Base-by-base conservation (phyloP, 2,329 filamentous ascomycete genomes). In the Fusarium nygamai region DNA sequence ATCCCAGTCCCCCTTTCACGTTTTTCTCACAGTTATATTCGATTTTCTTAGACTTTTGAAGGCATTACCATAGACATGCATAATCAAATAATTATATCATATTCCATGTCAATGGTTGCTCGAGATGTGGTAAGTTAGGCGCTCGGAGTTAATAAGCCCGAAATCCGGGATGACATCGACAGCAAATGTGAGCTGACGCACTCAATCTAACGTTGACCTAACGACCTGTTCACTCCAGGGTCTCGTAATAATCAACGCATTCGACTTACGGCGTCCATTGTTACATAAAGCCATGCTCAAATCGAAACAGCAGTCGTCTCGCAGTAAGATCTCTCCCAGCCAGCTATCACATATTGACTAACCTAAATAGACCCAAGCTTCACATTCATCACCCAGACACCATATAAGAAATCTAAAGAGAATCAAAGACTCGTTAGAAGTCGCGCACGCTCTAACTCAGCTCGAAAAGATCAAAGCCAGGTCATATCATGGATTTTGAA, bases 401-500 rank as follows among this genome's bases (percentile, higher is more conserved):
- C 74, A 14, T 50, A 50, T 0, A 53, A 47, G 5, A 27, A 47
- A 9, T 38, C 48, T 1, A 62, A 46, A 13, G 41, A 59, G 1
- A 67, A 61, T 5, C 50, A 64, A 34, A 71, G 31, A 3, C 50
- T 67, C 0, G 34, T 75, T 2, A 61, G 50, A 67, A 72, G 64
- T n/a, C 74, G 73, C 62, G 68, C 73, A 4, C 57, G 57, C 3
- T n/a, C 38, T 0, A 61, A 46, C 8, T 34, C 46, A 0, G 27
- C 56, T 16, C 60, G 47, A 1, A 67, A 61, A 39, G 34, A 61
- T 3, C 17, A 36, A 1, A 20, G 24, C 1, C 46, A 54, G 8
- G 17, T 74, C 6, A 61, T n/a, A 11, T 76, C 73, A 9, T 76
- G 74, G 74, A 76, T 76, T 9, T 1, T 67, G 8, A 59, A 70